phyloP scores from a whole-genome alignment of 192 early-diverging fungal species.

The Paraglomus occultum region DNA sequence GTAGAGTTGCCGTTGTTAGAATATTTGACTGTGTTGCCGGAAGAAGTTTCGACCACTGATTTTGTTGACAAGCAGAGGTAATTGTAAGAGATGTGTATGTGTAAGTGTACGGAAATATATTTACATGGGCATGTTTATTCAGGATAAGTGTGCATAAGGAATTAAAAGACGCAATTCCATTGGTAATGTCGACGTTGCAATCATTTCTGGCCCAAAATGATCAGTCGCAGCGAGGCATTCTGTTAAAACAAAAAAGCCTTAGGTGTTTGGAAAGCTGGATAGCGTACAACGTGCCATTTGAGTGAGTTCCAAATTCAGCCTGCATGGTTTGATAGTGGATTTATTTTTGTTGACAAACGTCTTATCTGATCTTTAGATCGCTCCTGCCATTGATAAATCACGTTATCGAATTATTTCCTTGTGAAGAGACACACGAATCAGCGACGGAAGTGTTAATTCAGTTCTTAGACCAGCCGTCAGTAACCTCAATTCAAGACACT shows the following conservation, averaged over 20 bases:
- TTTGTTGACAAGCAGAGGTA: slow-evolving; percentile 48
- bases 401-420: slow-evolving; percentile 38
- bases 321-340: neutral
- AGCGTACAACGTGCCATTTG: slow-evolving; percentile 51
- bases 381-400: slow-evolving; percentile 43
- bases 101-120: neutral
- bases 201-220: slow-evolving; percentile 32
- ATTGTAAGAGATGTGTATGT: neutral
- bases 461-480: slow-evolving; percentile 44
- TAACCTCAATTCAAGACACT: slow-evolving; percentile 37
- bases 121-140: slow-evolving; percentile 12
- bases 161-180: slow-evolving; percentile 29
- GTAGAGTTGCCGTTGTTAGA: slow-evolving; percentile 47
- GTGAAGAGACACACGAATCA: slow-evolving; percentile 46
- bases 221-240: slow-evolving; percentile 21
- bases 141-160: slow-evolving; percentile 30
- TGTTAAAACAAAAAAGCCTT: slow-evolving; percentile 47
- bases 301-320: slow-evolving; percentile 36
- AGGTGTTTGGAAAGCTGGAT: slow-evolving; percentile 56
- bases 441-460: slow-evolving; percentile 55
- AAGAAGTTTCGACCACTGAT: slow-evolving; percentile 50
- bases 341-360: neutral
- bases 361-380: slow-evolving; percentile 31
- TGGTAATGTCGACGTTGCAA: slow-evolving; percentile 32
- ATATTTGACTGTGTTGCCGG: slow-evolving; percentile 54